Evolutionary conservation across 2,329 filamentous ascomycete genomes (phyloP), one percentile per base, ranked within the genome.

Genomic region (Pseudogymnoascus sp.): DNA sequence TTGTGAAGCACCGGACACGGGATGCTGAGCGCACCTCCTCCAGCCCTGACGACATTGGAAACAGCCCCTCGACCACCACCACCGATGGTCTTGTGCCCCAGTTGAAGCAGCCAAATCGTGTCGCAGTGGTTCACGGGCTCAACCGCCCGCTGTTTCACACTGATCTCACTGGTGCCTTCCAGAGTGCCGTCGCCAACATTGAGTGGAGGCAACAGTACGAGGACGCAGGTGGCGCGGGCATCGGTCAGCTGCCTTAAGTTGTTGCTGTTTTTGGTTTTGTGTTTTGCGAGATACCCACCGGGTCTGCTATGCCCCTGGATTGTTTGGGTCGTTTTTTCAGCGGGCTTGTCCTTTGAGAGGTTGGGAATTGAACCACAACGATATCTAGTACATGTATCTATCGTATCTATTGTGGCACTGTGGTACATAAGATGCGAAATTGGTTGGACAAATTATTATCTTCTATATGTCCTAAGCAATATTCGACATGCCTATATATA

Each of bases 131-230:
- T 14, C 89, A 93, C 68, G 90, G 93, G n/a, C 78, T 96, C 66
- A 95, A 96, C 75, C 80, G 90, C 69, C 93, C 95, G 4, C 83
- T 97, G 69, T 97, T 99, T 83, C 95, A 99, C 73, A 85, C 96
- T 62, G 95, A 97, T 74, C 77, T 97, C 61, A 95, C 91, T 3
- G 92, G 88, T 71, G 95, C 95, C 5, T 76, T 97, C 69, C 90
- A 97, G 75, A 91, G 88, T 69, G 93, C 92, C 2, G 85, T 97
- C 70, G 85, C 88, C 31, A 96, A 96, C 69, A 83, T 90, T 0
- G 84, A 91, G 75, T 81, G 80, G 0, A 77, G 81, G 61, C 72
- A 75, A 6, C 78, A 79, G 59, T 70, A 69, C 62, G 70, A 73
- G 64, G 67, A 64, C 42, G 50, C 64, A 6, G 71, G 70, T n/a